Evolutionary conservation across 2,329 filamentous ascomycete genomes (phyloP), one percentile per base, ranked within the genome.

Genomic region (Cladosporium halotolerans): DNA sequence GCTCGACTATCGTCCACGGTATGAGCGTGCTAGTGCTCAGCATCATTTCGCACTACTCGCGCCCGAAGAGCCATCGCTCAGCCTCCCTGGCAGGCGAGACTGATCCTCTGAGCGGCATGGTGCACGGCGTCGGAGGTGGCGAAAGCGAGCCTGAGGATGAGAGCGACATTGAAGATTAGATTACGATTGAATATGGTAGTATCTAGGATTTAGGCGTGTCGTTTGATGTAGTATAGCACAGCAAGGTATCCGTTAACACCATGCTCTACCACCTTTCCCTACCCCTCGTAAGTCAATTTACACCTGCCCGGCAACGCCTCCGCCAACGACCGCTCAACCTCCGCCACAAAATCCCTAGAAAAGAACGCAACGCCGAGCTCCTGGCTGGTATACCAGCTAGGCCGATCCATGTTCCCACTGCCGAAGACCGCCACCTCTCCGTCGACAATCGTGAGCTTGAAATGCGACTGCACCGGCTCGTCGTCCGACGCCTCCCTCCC

Each of bases 311-410:
- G 36, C 44, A 68, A 40, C n/a, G 53, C 55, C 9, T 28, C n/a
- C 23, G 58, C 44, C 42, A 67, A 43, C 13, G 28, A 41, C 9
- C 53, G 34, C 33, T 49, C 45, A 14, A 63, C 52, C 47, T 52
- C 44, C 19, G 34, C 54, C 8, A 73, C 73, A 36, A 79, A 60
- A 0, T 67, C 65, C 7, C 52, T 60, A 3, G 71, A 73, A 48
- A 78, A 76, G 41, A 82, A 73, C 1, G 76, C 77, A 31, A 93
- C 73, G 1, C 88, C 88, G 18, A 93, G 72, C 70, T 95, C 89
- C 69, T 93, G 89, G 67, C 86, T 91, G 4, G 89, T 93, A 69
- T 82, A 91, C 86, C 87, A 93, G 65, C 86, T 91, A 7, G 89
- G 88, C 1, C 88, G 79, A 70, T 95, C 89, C 77, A 91, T 82